Conservation (phyloP, 1,284 basidiomycete species). For the Apiotrichum veenhuisii region DNA sequence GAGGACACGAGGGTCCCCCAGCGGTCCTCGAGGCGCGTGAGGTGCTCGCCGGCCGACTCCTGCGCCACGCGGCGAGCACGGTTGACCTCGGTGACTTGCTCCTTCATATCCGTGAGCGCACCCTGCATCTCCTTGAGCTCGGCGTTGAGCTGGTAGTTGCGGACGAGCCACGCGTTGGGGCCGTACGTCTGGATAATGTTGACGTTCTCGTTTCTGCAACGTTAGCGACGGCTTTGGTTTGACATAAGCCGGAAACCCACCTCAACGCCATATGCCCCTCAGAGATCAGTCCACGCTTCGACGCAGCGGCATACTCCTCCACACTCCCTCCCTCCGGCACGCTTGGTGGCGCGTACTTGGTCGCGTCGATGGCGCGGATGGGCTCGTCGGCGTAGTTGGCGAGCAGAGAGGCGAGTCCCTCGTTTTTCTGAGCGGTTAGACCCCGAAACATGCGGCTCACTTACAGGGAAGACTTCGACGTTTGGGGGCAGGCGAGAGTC, state of each 20-base stretch:
- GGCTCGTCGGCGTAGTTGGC: slow-evolving; percentile 58
- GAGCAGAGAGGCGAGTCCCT: slow-evolving; percentile 61
- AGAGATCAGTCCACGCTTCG: slow-evolving; percentile 77
- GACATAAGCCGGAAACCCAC: slow-evolving; percentile 50
- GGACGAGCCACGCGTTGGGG: slow-evolving; percentile 82
- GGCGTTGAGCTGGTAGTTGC: slow-evolving; percentile 80
- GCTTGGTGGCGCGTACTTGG: slow-evolving; percentile 72
- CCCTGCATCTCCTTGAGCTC: slow-evolving; percentile 70
- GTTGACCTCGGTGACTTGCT: slow-evolving; percentile 76
- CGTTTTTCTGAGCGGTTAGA: slow-evolving; percentile 32
- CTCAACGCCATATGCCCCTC: slow-evolving; percentile 84
- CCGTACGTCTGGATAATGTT: slow-evolving; percentile 82
- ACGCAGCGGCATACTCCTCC: slow-evolving; percentile 71
- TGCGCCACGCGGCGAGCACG: slow-evolving; percentile 72
- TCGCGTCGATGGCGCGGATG: slow-evolving; percentile 68
- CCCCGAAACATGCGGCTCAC: slow-evolving; percentile 8
- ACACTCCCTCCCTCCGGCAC: slow-evolving; percentile 60
- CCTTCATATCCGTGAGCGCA: slow-evolving; percentile 66
- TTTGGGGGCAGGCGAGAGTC: slow-evolving; percentile 69
- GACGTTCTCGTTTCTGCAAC: slow-evolving; percentile 73
- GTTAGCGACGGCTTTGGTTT: slow-evolving; percentile 3
- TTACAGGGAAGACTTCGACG: slow-evolving; percentile 51
- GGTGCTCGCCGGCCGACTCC: slow-evolving; percentile 44
- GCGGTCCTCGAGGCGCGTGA: slow-evolving; percentile 39
- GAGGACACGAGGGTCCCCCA: slow-evolving; percentile 47